Percentiles rank a stretch among this genome's conserved stretches.
Conservation (phyloP, 495 filamentous ascomycete genomes). For the Penicillium argentinense region DNA sequence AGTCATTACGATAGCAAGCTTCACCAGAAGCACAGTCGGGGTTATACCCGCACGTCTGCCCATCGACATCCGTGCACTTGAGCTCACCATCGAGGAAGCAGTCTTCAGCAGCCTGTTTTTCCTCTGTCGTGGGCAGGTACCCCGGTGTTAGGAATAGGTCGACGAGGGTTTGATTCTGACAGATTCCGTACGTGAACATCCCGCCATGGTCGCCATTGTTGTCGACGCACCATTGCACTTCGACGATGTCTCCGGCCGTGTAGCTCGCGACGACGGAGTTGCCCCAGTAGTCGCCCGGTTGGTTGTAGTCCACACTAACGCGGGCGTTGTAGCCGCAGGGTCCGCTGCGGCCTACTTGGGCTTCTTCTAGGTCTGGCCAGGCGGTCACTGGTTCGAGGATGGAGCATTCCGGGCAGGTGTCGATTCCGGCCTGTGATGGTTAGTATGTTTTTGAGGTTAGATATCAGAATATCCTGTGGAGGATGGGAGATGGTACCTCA, state of each 20-base stretch:
- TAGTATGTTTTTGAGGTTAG: not conserved
- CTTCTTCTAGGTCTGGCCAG: constrained; percentile 50
- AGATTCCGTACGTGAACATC: constrained; percentile 60
- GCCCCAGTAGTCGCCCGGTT: constrained; percentile 47
- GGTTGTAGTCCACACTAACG: constrained; percentile 56
- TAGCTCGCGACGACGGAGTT: constrained; percentile 44
- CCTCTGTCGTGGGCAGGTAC: constrained; percentile 51
- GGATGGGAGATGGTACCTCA: constrained; percentile 34
- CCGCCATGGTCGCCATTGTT: constrained; percentile 60
- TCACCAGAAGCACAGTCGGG: constrained; percentile 48
- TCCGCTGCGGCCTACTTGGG: constrained; percentile 50
- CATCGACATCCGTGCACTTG: constrained; percentile 50
- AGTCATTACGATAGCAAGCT: constrained; percentile 54
- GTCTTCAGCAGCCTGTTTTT: constrained; percentile 56
- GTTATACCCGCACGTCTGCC: constrained; percentile 52
- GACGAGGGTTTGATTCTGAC: constrained; percentile 51
- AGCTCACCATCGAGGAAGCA: constrained; percentile 53
- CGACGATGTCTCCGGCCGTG: constrained; percentile 42
- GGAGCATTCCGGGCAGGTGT: constrained; percentile 56
- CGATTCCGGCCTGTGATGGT: constrained; percentile 42
- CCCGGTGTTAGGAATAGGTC: constrained; percentile 50
- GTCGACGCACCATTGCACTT: constrained; percentile 59
- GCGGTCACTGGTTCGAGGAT: constrained; percentile 55
- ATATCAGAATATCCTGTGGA: not conserved
- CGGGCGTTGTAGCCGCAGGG: constrained; percentile 58